Conservation (phyloP, 1,284 basidiomycete genomes). For the Naganishia liquefaciens region DNA sequence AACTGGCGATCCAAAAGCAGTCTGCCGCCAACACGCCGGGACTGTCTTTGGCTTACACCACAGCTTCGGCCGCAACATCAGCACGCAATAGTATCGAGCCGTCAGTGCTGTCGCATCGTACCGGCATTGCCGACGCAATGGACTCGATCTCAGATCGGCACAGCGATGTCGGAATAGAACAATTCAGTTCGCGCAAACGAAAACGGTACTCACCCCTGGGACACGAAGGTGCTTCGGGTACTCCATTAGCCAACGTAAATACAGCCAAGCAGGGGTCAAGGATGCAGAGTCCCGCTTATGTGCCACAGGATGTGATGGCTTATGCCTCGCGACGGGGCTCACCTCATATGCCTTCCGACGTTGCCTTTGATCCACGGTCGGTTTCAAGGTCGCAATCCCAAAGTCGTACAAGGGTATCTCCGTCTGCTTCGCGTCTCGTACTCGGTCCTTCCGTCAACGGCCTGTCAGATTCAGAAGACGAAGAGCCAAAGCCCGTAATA, state of each 20-base stretch:
- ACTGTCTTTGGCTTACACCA: conserved; percentile 3
- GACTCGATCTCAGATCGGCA: conserved; percentile 16
- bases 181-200: conserved; percentile 16
- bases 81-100: conserved; percentile 24
- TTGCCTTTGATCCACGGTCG: conserved; percentile 1
- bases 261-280: conserved; percentile 8
- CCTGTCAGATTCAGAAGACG: conserved; percentile 22
- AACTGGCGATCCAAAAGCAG: conserved; percentile 28
- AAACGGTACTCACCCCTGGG: conserved; percentile 23
- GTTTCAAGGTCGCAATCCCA: conserved; percentile 19
- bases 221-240: not conserved
- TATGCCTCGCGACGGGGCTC: conserved; percentile 1
- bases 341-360: not conserved
- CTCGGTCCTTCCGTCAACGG: not conserved
- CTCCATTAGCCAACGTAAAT: not conserved
- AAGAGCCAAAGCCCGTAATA: not conserved
- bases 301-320: not conserved
- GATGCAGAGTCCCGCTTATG: not conserved
- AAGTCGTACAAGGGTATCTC: not conserved
- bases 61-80: conserved; percentile 18
- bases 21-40: conserved; percentile 12
- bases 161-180: conserved; percentile 25
- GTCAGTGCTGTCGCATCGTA: conserved; percentile 8
- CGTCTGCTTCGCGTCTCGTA: not conserved
- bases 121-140: conserved; percentile 6